Conservation (phyloP, 2,329 filamentous ascomycete genomes). For the Hysterium pulicare region DNA sequence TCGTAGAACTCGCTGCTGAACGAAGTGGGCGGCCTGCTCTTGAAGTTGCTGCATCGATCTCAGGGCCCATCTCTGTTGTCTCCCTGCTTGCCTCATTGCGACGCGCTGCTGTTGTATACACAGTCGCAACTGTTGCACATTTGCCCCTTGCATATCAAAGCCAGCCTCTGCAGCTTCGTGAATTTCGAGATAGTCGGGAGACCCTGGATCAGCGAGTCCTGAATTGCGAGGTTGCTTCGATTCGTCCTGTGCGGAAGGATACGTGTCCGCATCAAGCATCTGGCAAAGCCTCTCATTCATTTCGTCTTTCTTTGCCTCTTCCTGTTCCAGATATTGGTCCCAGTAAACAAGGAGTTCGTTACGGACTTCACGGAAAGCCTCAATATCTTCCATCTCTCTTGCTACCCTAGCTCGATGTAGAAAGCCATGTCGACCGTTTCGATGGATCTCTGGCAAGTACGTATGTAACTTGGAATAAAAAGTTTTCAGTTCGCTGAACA, state of each 20-base stretch:
- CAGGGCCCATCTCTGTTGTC: no score
- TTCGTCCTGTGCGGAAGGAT: conserved; percentile 18
- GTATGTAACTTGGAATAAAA: conserved; percentile 24
- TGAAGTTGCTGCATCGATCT: no score
- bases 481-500: conserved; percentile 33
- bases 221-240: background rate
- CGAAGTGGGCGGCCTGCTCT: no score
- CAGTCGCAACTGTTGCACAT: background rate
- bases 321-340: conserved; percentile 23
- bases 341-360: conserved; percentile 29
- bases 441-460: conserved; percentile 14
- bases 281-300: conserved; percentile 16
- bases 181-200: conserved; percentile 1
- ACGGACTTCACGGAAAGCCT: conserved; percentile 21
- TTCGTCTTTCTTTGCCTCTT: conserved; percentile 18
- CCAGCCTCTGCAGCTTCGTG: background rate
- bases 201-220: conserved; percentile 1
- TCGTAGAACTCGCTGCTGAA: no score
- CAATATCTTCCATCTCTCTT: conserved; percentile 30
- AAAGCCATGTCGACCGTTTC: conserved; percentile 17
- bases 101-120: no score
- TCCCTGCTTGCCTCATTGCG: no score
- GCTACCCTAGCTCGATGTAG: conserved; percentile 34
- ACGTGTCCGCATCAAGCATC: conserved; percentile 25
- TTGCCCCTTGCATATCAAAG: background rate